These are phyloP conservation scores for Tolypocladium tundrense DNA, from an alignment of 2,329 filamentous ascomycete genomes.

Conservation along the genomic window DNA sequence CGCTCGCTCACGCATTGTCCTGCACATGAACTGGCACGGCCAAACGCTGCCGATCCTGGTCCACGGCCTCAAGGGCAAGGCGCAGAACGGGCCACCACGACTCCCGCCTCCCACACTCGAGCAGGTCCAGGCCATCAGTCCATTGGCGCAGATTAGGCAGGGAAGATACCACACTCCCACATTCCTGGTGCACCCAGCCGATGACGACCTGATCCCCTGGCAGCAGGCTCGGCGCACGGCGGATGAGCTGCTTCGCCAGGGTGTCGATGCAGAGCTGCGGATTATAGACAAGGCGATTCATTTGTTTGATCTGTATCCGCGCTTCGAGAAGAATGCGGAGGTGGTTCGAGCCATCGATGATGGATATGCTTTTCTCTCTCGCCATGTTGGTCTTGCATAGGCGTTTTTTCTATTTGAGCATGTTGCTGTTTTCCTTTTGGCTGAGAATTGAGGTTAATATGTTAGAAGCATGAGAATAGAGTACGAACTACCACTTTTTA, in stretches of 20 bases:
- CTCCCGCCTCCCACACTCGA: constrained; percentile 1
- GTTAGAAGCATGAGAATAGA: too few species aligned
- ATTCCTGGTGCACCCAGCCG: constrained; percentile 18
- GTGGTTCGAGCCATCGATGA: too few species aligned
- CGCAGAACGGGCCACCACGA: background rate
- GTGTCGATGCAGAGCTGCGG: background rate
- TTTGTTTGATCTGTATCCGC: background rate
- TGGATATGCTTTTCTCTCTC: too few species aligned
- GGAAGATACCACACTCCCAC: constrained; percentile 21
- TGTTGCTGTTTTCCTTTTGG: too few species aligned
- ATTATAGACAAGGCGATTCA: background rate
- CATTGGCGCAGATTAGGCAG: constrained; percentile 17
- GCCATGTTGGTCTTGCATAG: too few species aligned
- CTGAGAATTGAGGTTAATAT: too few species aligned
- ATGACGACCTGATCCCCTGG: constrained; percentile 24
- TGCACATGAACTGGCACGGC: constrained; percentile 32
- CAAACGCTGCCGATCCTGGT: constrained; percentile 25
- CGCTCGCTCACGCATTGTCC: constrained; percentile 22
- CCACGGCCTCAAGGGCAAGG: constrained; percentile 12
- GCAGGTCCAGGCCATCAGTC: constrained; percentile 14
- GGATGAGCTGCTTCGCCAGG: constrained; percentile 5
- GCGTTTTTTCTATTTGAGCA: too few species aligned
- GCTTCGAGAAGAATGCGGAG: too few species aligned
- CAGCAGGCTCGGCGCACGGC: constrained; percentile 13
- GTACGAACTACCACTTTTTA: too few species aligned